Evolutionary conservation across 2,329 filamentous ascomycete genomes (phyloP).

Genomic region (Aspergillus sp.): DNA sequence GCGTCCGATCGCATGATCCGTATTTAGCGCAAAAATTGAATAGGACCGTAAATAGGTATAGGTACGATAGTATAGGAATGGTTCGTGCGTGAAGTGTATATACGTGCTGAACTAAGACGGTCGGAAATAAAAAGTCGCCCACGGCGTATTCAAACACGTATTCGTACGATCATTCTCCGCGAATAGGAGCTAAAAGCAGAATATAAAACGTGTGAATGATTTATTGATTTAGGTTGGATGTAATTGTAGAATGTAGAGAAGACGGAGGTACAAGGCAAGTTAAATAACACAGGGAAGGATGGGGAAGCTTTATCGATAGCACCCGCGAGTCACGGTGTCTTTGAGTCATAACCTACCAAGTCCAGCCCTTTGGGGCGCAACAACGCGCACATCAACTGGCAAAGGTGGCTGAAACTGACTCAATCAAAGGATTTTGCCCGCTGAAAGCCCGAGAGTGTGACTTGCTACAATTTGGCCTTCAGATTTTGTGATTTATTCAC

Average conservation of each 20-base stretch:
- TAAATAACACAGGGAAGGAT: slow-evolving; percentile 8
- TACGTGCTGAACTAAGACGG: slow-evolving; percentile 8
- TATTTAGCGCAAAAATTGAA: background rate
- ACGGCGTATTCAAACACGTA: slow-evolving; percentile 39
- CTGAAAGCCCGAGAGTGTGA: background rate
- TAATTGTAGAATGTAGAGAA: slow-evolving; percentile 1
- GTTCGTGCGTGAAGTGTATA: background rate
- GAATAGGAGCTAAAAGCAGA: slow-evolving; percentile 7
- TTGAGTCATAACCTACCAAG: slow-evolving; percentile 16
- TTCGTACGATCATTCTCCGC: slow-evolving; percentile 46
- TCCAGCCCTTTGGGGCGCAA: background rate
- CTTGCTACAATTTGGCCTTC: background rate
- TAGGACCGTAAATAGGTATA: background rate
- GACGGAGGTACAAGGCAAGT: background rate
- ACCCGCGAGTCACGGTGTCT: slow-evolving; percentile 20
- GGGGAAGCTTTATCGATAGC: slow-evolving; percentile 36
- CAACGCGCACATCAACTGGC: background rate
- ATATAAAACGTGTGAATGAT: background rate
- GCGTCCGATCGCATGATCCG: slow-evolving; percentile 36
- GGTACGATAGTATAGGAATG: slow-evolving; percentile 1
- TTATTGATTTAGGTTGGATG: background rate
- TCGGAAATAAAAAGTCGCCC: slow-evolving; percentile 32
- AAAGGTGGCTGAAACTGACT: background rate
- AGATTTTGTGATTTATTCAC: background rate
- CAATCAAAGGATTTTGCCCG: background rate